Percentiles rank a stretch among this genome's conserved stretches.
Evolutionary conservation across 257 asterid genomes (phyloP).

Genomic region (Agastache rugosa): DNA sequence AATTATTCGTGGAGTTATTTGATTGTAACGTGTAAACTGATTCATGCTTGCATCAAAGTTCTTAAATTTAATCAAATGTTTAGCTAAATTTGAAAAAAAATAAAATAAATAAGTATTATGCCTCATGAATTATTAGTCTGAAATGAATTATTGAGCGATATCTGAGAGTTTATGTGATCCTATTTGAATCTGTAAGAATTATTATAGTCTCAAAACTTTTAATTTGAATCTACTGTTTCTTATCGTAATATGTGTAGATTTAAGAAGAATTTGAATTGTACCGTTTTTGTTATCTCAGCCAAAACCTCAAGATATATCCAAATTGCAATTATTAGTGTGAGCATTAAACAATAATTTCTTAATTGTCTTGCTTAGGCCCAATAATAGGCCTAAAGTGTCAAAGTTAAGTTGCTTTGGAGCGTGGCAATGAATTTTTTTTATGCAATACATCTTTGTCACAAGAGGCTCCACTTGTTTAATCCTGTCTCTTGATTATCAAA

Average conservation of each 20-base stretch:
- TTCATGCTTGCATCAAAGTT: neutral
- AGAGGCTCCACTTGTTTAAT: constrained; percentile 28
- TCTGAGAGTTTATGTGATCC: neutral
- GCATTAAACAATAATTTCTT: constrained; percentile 36
- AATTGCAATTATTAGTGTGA: constrained; percentile 37
- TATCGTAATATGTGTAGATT: constrained; percentile 8
- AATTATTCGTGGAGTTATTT: neutral
- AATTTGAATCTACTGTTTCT: neutral
- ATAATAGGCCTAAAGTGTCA: constrained; percentile 31
- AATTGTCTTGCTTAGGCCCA: constrained; percentile 35
- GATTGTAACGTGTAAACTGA: neutral
- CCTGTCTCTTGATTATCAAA: constrained; percentile 13
- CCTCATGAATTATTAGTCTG: neutral
- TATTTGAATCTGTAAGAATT: neutral
- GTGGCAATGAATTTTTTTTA: constrained; percentile 22
- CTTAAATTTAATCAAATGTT: neutral
- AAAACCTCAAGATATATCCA: constrained; percentile 9
- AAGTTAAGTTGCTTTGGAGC: constrained; percentile 43
- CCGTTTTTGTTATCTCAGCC: constrained; percentile 4
- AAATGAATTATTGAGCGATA: neutral
- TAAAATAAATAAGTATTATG: no score
- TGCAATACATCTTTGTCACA: constrained; percentile 13
- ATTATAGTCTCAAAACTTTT: neutral
- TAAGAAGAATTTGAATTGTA: constrained; percentile 21
- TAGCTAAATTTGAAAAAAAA: neutral